Base-by-base conservation (phyloP, 805 yeast genomes). In the Yueomyces sp. region DNA sequence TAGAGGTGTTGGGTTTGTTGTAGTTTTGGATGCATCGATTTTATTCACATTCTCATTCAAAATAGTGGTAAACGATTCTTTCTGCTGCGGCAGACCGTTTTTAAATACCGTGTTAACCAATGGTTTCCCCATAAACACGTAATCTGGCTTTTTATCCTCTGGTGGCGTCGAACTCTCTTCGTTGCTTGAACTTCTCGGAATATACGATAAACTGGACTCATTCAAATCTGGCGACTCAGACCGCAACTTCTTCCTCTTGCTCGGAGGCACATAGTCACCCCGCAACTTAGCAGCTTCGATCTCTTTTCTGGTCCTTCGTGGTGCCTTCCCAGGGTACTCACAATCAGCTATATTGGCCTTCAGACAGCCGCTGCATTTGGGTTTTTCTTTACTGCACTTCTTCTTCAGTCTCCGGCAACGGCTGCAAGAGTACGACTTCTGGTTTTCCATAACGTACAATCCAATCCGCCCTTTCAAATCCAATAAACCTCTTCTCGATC, bases 361-460 rank as follows among this genome's bases (percentile, higher is more conserved):
- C 8, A 38, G 40, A 48, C 79, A 74, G 48, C 68, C 70, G 8
- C 48, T 44, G 49, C 79, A 74, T 19, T 49, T 55, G 0, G 77
- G 77, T 1, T 54, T 44, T 27, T 67, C 60, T 48, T 70, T 67
- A 1, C 72, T 60, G 50, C 79, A 74, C 48, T 67, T 69, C 55
- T 73, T 73, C 55, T 73, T 74, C 36, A 71, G 54, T 41, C 65
- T 57, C 42, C 77, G 60, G 50, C 79, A 74, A 37, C 76, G 52
- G 19, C 65, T 54, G 51, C 78, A 73, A 1, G 74, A 64, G 41
- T 65, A 64, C 0, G 49, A 39, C n/a, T 57, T 58, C 28, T 37
- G 39, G 19, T 19, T 19, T 19, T 19, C 19, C 19, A 19, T 19
- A 19, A 19, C 19, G 19, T 19, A 19, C 19, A 19, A 19, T 19